Evolutionary conservation across 225 moss, liverwort and hornwort species (phyloP), one percentile per base, ranked within the genome.

Genomic region (Antitrichia curtipendula): DNA sequence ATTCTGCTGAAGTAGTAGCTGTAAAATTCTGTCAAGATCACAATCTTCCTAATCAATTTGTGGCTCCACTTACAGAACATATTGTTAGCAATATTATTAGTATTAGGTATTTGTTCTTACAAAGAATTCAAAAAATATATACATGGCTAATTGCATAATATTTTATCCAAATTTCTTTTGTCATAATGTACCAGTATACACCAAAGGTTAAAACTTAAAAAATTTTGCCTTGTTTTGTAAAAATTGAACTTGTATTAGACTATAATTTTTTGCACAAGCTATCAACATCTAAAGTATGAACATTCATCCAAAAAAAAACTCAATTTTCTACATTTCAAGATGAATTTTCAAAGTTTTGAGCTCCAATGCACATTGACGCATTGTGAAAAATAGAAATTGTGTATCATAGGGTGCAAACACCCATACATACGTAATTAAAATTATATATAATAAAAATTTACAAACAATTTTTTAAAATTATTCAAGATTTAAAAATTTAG

Each of bases 71-170:
- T 4, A 97, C 95, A 15, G 97, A 98, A 80, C 97, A 97, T 79
- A 98, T 98, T 81, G 97, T 97, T 80, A 95, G 90, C 91, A 98
- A 98, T 87, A 95, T 98, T 85, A 94, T 95, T 73, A 95, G 87
- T 82, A 91, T 98, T 29, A 95, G 96, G 96, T 96, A 69, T 62
- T 80, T 73, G 6, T 50, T 73, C 75, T 54, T 41, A 24, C 0
- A 0, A 58, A 27, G 2, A 17, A 45, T 18, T 24, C 2, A 22
- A 8, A 31, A 28, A 6, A 24, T 15, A 8, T 57, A 49, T 16
- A 9, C 15, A 38, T 61, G 7, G 0, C 2, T 76, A 18, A 36
- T 38, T n/a, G 6, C 24, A 24, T 0, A 0, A 15, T 53, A 23
- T 1, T 23, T 3, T 9, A 24, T 0, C 9, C 6, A n/a, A 13